Evolutionary conservation across 768 basidiomycete species (phyloP).

Genomic region (Rossbeevera mucosa): DNA sequence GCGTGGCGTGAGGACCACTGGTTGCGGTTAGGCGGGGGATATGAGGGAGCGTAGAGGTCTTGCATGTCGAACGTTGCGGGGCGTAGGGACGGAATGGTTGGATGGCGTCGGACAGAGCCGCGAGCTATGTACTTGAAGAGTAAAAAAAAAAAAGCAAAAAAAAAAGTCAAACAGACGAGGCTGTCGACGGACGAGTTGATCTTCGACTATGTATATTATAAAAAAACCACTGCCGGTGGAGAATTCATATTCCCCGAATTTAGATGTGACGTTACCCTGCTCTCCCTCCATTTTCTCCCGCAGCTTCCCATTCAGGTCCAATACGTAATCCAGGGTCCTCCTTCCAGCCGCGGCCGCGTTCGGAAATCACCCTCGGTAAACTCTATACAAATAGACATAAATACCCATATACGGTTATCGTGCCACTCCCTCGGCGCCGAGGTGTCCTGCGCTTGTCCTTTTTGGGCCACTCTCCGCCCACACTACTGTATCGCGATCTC

Average conservation of each 20-base stretch:
- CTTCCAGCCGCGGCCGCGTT: conserved; percentile 35
- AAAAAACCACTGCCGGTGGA: conserved; percentile 35
- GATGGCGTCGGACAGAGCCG: conserved; percentile 26
- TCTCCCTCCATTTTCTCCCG: conserved; percentile 31
- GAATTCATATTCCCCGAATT: conserved; percentile 37
- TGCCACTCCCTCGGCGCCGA: conserved; percentile 41
- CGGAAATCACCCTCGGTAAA: conserved; percentile 38
- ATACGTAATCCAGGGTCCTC: conserved; percentile 34
- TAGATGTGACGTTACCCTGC: conserved; percentile 32
- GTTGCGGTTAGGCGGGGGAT: conserved; percentile 39
- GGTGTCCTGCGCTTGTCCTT: conserved; percentile 28
- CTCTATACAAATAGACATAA: conserved; percentile 19
- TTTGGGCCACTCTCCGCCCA: conserved; percentile 30
- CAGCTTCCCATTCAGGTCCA: conserved; percentile 23
- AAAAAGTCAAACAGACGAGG: conserved; percentile 29
- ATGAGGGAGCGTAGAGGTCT: conserved; percentile 44
- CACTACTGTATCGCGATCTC: conserved; percentile 28
- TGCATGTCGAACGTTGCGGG: conserved; percentile 42
- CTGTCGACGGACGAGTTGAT: conserved; percentile 26
- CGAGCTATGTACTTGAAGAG: conserved; percentile 31
- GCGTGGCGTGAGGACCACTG: conserved; percentile 30
- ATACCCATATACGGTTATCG: conserved; percentile 22
- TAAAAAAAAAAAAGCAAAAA: conserved; percentile 28
- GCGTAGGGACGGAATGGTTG: conserved; percentile 38
- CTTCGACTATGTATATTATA: conserved; percentile 37